These are phyloP conservation scores for Myrica gale DNA, from an alignment of 306 rosid genomes.

Conservation along the genomic window DNA sequence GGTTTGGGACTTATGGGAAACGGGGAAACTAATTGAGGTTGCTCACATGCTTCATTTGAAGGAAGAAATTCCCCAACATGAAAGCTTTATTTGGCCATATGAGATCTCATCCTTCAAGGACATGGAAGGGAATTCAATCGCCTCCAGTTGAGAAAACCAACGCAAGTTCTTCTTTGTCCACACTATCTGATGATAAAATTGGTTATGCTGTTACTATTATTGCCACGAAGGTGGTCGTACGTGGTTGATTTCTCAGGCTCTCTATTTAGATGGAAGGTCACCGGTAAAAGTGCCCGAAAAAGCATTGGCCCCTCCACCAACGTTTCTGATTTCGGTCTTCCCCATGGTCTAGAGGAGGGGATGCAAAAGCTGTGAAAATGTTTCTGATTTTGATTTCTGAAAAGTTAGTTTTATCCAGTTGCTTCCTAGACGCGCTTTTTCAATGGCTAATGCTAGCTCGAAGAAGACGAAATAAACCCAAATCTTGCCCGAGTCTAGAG, in stretches of 20 bases:
- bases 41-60: slow-evolving; percentile 22
- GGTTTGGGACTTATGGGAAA: not conserved
- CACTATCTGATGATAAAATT: not conserved
- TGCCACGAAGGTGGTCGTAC: not conserved
- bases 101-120: slow-evolving; percentile 41
- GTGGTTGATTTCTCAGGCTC: slow-evolving; percentile 6
- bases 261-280: slow-evolving; percentile 23
- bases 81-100: slow-evolving; percentile 42
- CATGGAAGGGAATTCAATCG: slow-evolving; percentile 40
- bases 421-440: slow-evolving; percentile 30
- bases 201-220: not conserved
- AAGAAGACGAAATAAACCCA: no score
- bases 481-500: no score
- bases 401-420: not conserved
- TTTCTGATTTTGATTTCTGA: no score
- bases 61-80: slow-evolving; percentile 33
- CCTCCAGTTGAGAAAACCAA: slow-evolving; percentile 5
- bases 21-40: not conserved
- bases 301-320: not conserved
- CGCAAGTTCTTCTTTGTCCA: slow-evolving; percentile 19
- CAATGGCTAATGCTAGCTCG: slow-evolving; percentile 32
- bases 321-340: slow-evolving; percentile 1
- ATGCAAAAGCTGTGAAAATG: slow-evolving; percentile 26
- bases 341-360: slow-evolving; percentile 2
- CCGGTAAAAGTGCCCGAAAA: slow-evolving; percentile 41